phyloP scores from a whole-genome alignment of 495 filamentous ascomycete species.

The Talaromyces wortmannii region DNA sequence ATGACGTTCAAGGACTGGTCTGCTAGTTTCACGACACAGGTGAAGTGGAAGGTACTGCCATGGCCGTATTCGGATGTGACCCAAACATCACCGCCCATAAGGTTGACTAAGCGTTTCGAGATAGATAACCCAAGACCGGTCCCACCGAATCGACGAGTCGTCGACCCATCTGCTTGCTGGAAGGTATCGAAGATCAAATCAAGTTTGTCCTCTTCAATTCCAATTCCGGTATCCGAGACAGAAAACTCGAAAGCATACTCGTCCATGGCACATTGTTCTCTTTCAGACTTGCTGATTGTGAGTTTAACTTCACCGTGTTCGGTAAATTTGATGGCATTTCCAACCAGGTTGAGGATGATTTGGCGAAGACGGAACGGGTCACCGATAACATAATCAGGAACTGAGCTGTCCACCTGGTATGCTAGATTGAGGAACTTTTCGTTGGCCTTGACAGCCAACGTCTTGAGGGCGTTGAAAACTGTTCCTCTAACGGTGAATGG shows the following conservation, averaged over 20 bases:
- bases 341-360: conserved; percentile 66
- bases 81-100: conserved; percentile 98
- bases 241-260: conserved; percentile 96
- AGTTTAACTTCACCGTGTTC: conserved; percentile 96
- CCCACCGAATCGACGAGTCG: conserved; percentile 93
- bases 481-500: conserved; percentile 92
- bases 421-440: conserved; percentile 92
- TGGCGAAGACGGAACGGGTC: conserved; percentile 96
- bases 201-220: conserved; percentile 92
- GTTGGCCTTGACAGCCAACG: conserved; percentile 92
- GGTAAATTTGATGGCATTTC: conserved; percentile 80
- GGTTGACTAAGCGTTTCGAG: conserved; percentile 87
- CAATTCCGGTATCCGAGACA: conserved; percentile 95
- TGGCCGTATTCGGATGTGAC: conserved; percentile 89
- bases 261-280: conserved; percentile 57
- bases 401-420: conserved; percentile 88
- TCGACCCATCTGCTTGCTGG: conserved; percentile 97
- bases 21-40: conserved; percentile 84
- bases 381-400: conserved; percentile 93
- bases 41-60: conserved; percentile 96
- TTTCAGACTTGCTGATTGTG: conserved; percentile 69
- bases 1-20: conserved; percentile 76
- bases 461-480: conserved; percentile 97
- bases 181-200: conserved; percentile 99
- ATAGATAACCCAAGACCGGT: conserved; percentile 95